Evolutionary conservation across 192 early-diverging fungal genomes (phyloP).

Genomic region (Coemansia sp.): DNA sequence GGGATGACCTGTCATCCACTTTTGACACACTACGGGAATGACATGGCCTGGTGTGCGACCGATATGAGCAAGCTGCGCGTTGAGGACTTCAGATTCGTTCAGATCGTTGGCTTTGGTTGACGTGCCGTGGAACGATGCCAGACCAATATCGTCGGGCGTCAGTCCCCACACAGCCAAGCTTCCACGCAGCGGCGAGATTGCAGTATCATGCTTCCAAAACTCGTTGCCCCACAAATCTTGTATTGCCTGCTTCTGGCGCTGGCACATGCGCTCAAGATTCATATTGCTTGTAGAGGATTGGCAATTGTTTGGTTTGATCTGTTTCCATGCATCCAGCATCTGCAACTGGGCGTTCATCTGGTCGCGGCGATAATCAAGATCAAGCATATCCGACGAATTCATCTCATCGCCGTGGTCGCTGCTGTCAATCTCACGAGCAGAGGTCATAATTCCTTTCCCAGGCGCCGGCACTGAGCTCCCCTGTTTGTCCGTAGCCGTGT

Average conservation of each 20-base stretch:
- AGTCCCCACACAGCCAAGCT: constrained; percentile 80
- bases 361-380: constrained; percentile 78
- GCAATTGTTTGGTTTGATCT: too few relatives aligned
- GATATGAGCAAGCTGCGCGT: constrained; percentile 56
- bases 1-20: constrained; percentile 86
- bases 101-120: constrained; percentile 90
- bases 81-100: constrained; percentile 84
- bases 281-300: not conserved
- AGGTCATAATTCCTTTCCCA: constrained; percentile 88
- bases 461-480: constrained; percentile 88
- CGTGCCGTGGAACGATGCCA: constrained; percentile 91
- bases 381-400: constrained; percentile 5
- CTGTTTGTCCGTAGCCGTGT: constrained; percentile 91
- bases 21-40: constrained; percentile 77
- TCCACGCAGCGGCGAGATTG: constrained; percentile 80
- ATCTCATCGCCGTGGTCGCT: too few relatives aligned
- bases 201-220: constrained; percentile 72
- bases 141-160: constrained; percentile 83
- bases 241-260: constrained; percentile 56
- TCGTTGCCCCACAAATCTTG: constrained; percentile 73
- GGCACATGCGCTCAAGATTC: not conserved
- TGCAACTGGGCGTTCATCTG: constrained; percentile 58
- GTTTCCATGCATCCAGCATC: not conserved
- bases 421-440: constrained; percentile 67
- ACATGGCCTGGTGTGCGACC: constrained; percentile 80